Evolutionary conservation across 2,329 filamentous ascomycete species (phyloP), one percentile per base, ranked within the genome.

Genomic region (Aspergillus japonicus): DNA sequence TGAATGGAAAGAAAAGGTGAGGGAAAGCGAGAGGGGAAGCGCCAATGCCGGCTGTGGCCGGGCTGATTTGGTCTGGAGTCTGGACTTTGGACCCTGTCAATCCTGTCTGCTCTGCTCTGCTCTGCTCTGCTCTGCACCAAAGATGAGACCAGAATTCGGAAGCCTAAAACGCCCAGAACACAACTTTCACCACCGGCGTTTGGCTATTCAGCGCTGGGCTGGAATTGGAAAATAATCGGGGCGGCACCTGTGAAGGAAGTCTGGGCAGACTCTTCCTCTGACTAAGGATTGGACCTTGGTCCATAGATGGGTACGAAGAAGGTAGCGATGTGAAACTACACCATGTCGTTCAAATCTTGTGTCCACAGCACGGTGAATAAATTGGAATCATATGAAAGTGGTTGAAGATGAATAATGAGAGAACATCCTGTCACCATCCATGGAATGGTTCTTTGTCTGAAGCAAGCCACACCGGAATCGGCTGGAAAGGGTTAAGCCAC

Each of bases 81-180:
- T 54, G 42, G 44, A 55, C 23, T 23, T 2, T 23, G 53, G 44
- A 55, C 53, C 53, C 53, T 55, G 53, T 47, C 47, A 55, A 55
- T 55, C 53, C 39, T 33, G n/a, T 14, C 14, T 35, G 33, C 33
- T 35, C 39, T 42, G 44, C 52, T 31, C 39, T 31, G 21, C 21
- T 21, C 21, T 21, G 21, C 21, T 21, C 21, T 21, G 21, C 21
- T 1, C 21, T n/a, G 35, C 39, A 42, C 26, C 14, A 42, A 42
- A 42, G 6, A n/a, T 8, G 39, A n/a, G 39, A 42, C 16, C 16
- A 6, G 14, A 55, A 55, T 23, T 31, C 26, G 42, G 53, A 47
- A 33, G 53, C 53, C 53, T 55, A 55, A 48, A 26, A 26, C 12
- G 53, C n/a, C 53, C 31, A 47, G 53, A 48, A 47, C 21, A 19